phyloP scores from a whole-genome alignment of 176 grass and related monocot species.

The Triticum aestivum region DNA sequence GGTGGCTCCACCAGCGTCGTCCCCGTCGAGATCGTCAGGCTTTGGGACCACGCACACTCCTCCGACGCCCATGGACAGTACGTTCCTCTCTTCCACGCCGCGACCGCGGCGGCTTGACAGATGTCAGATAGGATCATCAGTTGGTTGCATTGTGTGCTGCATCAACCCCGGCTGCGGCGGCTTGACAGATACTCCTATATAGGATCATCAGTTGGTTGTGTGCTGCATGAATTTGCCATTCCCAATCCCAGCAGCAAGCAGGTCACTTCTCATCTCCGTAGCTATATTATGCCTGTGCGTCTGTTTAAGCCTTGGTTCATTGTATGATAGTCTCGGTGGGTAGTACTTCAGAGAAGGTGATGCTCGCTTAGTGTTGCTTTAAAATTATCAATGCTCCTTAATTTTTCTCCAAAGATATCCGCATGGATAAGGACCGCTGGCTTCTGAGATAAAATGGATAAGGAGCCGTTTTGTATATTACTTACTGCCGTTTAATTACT shows the following conservation, averaged over 20 bases:
- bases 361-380: no score
- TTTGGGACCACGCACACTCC: not conserved
- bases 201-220: not conserved
- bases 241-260: not conserved
- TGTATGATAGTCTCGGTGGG: no score
- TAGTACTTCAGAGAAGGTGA: no score
- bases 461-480: no score
- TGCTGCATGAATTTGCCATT: not conserved
- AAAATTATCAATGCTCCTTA: not conserved
- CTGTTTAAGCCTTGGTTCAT: not conserved
- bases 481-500: no score
- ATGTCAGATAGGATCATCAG: not conserved
- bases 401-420: not conserved
- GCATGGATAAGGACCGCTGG: no score
- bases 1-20: not conserved
- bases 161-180: no score
- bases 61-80: not conserved
- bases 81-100: not conserved
- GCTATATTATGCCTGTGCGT: not conserved
- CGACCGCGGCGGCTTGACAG: not conserved
- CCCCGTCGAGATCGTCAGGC: not conserved
- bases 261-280: not conserved
- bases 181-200: no score
- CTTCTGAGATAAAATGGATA: no score
- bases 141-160: not conserved